Conservation (phyloP, 1,139 yeast species). For the Meyerozyma carpophila region DNA sequence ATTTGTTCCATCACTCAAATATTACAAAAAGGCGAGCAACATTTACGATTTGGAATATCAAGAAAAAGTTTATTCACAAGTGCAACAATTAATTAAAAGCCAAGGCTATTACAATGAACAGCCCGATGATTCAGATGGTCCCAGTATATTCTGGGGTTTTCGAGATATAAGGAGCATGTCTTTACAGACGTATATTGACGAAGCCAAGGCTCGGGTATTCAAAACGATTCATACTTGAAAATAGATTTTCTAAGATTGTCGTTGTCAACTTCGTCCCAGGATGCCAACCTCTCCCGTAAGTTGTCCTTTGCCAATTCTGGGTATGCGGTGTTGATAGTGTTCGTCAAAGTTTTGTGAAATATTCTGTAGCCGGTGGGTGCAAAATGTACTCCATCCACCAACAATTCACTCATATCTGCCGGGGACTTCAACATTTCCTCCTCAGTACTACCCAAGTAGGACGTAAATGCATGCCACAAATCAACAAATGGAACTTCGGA, state of each 20-base stretch:
- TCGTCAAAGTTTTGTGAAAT: neutral
- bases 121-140: slow-evolving; percentile 18
- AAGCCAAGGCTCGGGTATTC: slow-evolving; percentile 4
- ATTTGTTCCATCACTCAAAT: slow-evolving; percentile 2
- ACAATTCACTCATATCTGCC: neutral
- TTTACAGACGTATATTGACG: slow-evolving; percentile 14
- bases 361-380: neutral
- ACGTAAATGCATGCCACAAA: too few species aligned
- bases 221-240: neutral
- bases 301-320: neutral
- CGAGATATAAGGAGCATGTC: slow-evolving; percentile 20
- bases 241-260: neutral
- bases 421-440: too few species aligned
- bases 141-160: slow-evolving; percentile 20
- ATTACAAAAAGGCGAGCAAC: slow-evolving; percentile 10
- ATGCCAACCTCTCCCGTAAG: neutral
- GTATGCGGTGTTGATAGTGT: neutral
- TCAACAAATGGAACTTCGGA: too few species aligned
- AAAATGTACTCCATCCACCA: neutral
- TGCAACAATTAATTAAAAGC: slow-evolving; percentile 6
- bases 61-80: slow-evolving; percentile 8
- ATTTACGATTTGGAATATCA: slow-evolving; percentile 7
- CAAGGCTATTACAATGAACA: slow-evolving; percentile 5
- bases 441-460: too few species aligned
- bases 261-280: neutral